phyloP scores from a whole-genome alignment of 352 stramenopile genomes.

The Phytophthora cryptogea region DNA sequence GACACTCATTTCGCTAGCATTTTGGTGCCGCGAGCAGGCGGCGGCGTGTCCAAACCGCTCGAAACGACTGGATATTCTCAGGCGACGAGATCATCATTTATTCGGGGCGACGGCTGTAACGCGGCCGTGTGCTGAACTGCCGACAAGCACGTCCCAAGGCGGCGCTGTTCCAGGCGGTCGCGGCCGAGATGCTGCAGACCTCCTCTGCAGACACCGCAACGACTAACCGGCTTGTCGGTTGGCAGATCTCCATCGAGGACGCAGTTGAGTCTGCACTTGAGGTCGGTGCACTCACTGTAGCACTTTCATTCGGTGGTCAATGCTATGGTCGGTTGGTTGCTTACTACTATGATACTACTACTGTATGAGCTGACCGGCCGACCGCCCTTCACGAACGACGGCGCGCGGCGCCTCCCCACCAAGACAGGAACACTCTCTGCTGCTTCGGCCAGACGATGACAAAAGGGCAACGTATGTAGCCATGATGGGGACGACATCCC shows the following conservation, averaged over 20 bases:
- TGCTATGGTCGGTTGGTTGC: background rate
- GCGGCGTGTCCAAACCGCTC: conserved; percentile 19
- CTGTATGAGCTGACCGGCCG: conserved; percentile 1
- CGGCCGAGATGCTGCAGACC: background rate
- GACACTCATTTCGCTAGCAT: conserved; percentile 16
- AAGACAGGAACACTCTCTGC: conserved; percentile 22
- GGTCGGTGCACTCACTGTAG: too few species aligned
- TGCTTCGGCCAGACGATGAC: conserved; percentile 12
- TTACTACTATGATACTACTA: background rate
- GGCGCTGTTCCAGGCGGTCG: background rate
- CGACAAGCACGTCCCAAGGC: background rate
- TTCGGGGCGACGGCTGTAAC: conserved; percentile 11
- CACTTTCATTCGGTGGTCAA: background rate
- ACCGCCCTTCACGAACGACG: conserved; percentile 4
- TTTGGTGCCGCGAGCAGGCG: conserved; percentile 18
- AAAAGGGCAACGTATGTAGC: conserved; percentile 14
- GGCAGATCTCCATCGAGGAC: too few species aligned
- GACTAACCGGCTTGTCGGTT: too few species aligned
- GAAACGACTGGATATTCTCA: conserved; percentile 36
- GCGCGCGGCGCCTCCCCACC: conserved; percentile 10
- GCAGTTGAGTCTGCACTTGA: too few species aligned
- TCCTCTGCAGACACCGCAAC: background rate
- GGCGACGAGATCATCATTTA: conserved; percentile 14
- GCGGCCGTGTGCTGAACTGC: background rate
- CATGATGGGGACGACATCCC: conserved; percentile 10